A percentile compares a stretch with the other conserved stretches of the same genome.
Conservation (phyloP, 257 asterid genomes). For the Verbena officinalis region DNA sequence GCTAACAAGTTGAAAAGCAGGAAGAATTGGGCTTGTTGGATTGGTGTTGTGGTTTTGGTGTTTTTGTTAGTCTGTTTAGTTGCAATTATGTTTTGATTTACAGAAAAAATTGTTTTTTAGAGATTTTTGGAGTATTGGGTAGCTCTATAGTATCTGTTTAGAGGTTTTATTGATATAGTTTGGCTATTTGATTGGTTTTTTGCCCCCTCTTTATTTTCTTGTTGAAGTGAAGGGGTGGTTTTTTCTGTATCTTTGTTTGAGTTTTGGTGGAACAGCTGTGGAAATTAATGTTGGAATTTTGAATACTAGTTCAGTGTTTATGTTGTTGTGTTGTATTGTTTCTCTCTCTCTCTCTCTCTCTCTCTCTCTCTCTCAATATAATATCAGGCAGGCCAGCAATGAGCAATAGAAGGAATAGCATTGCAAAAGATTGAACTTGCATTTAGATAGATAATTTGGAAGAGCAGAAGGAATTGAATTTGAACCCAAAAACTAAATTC, state of each 20-base stretch:
- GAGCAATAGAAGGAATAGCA: too few species aligned
- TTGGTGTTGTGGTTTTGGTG: constrained; percentile 52
- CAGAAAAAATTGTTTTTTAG: not conserved
- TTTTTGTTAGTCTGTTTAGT: constrained; percentile 59
- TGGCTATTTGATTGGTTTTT: not conserved
- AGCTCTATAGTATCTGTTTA: too few species aligned
- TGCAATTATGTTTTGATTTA: constrained; percentile 55
- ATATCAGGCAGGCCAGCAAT: too few species aligned
- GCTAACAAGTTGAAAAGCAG: constrained; percentile 55
- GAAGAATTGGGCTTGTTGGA: constrained; percentile 63
- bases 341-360: too few species aligned
- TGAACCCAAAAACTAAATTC: too few species aligned
- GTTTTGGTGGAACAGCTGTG: not conserved
- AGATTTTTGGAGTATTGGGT: not conserved
- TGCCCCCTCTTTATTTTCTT: not conserved
- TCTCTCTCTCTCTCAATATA: too few species aligned
- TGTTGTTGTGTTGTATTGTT: not conserved
- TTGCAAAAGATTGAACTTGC: too few species aligned
- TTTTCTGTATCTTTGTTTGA: too few species aligned
- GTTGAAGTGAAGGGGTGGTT: not conserved
- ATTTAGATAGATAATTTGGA: too few species aligned
- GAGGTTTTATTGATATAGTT: not conserved
- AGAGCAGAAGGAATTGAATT: too few species aligned
- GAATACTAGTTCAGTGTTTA: not conserved
- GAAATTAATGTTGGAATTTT: not conserved